phyloP scores from a whole-genome alignment of 352 stramenopile species.

The Globisporangium solare region DNA sequence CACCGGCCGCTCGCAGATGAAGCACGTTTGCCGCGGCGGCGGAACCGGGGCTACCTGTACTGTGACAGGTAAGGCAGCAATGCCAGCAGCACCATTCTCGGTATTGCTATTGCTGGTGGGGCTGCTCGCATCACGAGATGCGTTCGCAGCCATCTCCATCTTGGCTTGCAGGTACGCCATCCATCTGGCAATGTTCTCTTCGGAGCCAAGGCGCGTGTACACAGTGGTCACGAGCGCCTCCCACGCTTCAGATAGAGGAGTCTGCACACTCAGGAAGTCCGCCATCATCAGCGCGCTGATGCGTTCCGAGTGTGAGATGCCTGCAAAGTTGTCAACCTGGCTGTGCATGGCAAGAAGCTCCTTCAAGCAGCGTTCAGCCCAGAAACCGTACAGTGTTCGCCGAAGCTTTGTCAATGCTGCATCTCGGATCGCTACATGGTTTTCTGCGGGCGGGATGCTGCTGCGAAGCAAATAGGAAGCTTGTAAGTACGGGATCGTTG shows the following conservation, averaged over 20 bases:
- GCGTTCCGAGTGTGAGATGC: slow-evolving; percentile 26
- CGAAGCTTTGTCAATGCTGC: slow-evolving; percentile 31
- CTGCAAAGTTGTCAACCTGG: slow-evolving; percentile 25
- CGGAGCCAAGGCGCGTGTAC: slow-evolving; percentile 53
- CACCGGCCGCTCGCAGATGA: slow-evolving; percentile 60
- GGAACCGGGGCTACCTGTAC: slow-evolving; percentile 18
- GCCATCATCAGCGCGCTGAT: slow-evolving; percentile 70
- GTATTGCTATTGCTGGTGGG: not conserved
- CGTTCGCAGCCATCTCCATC: slow-evolving; percentile 2
- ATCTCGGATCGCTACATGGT: slow-evolving; percentile 38
- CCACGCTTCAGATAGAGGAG: slow-evolving; percentile 23
- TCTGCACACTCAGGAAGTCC: slow-evolving; percentile 72
- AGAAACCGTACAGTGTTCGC: slow-evolving; percentile 50
- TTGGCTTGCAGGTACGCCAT: slow-evolving; percentile 29
- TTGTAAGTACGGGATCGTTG: slow-evolving; percentile 38
- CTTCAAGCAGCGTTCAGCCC: slow-evolving; percentile 53
- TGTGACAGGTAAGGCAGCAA: no score
- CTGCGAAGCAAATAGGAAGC: slow-evolving; percentile 54
- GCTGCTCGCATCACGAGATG: not conserved
- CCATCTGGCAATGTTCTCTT: slow-evolving; percentile 41
- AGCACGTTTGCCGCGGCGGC: slow-evolving; percentile 53
- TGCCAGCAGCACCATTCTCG: no score
- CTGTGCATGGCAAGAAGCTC: slow-evolving; percentile 40
- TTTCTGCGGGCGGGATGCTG: slow-evolving; percentile 47
- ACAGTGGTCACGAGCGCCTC: slow-evolving; percentile 49